Conservation (phyloP, 2,329 filamentous ascomycete genomes). For the Ascochyta clinopodiicola region DNA sequence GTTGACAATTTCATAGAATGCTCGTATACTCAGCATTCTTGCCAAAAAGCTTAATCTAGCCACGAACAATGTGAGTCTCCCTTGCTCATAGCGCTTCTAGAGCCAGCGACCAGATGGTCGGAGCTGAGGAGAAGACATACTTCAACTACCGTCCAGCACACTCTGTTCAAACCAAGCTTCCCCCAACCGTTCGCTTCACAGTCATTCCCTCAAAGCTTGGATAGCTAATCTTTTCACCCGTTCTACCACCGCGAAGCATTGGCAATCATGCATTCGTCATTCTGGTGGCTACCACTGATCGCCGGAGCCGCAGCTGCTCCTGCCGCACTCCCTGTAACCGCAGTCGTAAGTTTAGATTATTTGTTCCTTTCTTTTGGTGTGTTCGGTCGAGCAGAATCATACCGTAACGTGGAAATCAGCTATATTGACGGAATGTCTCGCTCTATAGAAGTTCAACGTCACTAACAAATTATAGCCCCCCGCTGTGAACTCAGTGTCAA, state of each 20-base stretch:
- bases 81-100: constrained; percentile 2
- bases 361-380: not conserved
- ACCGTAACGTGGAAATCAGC: too few relatives aligned
- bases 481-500: not conserved
- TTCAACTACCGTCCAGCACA: not conserved
- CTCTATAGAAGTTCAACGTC: not conserved
- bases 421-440: not conserved
- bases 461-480: not conserved
- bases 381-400: too few relatives aligned
- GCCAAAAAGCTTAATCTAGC: not conserved
- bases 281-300: constrained; percentile 5
- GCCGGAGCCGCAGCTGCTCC: constrained; percentile 4
- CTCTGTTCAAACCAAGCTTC: not conserved
- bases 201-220: not conserved
- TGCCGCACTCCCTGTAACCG: not conserved
- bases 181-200: not conserved
- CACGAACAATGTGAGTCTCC: not conserved
- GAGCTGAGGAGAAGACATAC: not conserved
- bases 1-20: not conserved
- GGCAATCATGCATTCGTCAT: not conserved
- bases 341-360: not conserved
- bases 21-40: constrained; percentile 1
- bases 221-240: not conserved
- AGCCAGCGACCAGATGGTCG: not conserved
- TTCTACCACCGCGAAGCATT: not conserved